phyloP scores from a whole-genome alignment of 768 basidiomycete species.

The Auricularia cornea region DNA sequence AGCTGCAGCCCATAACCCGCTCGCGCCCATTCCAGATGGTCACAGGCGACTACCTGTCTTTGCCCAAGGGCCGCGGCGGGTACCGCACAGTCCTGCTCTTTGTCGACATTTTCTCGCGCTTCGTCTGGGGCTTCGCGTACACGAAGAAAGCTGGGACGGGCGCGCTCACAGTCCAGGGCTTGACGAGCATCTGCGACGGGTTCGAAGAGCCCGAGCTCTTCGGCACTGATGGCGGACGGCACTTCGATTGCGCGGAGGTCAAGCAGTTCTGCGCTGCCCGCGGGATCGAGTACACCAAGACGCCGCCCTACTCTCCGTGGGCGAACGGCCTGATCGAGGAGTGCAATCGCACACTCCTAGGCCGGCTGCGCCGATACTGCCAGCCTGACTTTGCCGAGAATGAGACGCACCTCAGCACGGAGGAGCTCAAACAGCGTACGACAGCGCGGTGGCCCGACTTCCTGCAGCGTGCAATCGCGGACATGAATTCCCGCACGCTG shows the following conservation, averaged over 20 bases:
- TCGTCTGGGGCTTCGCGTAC: constrained; percentile 23
- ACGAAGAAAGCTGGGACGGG: constrained; percentile 19
- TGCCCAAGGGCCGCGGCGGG: constrained; percentile 1
- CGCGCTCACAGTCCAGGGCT: constrained; percentile 16
- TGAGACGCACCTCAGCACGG: neutral
- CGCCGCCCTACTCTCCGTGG: constrained; percentile 1
- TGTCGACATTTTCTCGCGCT: constrained; percentile 18
- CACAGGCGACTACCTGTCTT: constrained; percentile 7
- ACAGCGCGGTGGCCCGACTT: constrained; percentile 1
- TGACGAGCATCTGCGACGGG: constrained; percentile 15
- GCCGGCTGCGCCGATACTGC: neutral
- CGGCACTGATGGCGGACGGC: neutral
- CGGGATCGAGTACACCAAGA: neutral
- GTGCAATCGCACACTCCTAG: neutral
- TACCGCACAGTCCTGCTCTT: constrained; percentile 4
- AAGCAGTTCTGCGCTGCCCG: neutral
- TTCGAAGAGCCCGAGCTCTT: neutral
- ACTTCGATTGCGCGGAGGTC: neutral
- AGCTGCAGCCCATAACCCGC: constrained; percentile 3
- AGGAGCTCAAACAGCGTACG: too few relatives aligned
- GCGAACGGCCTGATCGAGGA: neutral
- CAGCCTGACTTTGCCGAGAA: neutral
- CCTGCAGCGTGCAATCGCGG: neutral
- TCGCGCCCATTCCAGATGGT: constrained; percentile 5
- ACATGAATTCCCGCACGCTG: neutral